These are phyloP conservation scores for Patellifolia procumbens DNA, from an alignment of 179 eudicot genomes.

Conservation along the genomic window DNA sequence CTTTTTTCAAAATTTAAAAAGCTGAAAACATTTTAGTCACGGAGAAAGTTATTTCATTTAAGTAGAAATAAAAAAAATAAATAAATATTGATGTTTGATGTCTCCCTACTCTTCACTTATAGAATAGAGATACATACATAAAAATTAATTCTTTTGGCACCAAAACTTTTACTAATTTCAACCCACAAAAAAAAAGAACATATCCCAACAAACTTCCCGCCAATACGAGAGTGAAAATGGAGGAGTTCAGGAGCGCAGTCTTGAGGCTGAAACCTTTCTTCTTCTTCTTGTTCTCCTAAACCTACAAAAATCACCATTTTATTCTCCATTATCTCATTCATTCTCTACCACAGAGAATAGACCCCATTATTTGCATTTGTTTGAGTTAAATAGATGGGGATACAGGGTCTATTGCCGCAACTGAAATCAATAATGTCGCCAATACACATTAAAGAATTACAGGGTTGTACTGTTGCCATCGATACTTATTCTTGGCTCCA, in stretches of 20 bases:
- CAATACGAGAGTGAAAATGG: not conserved
- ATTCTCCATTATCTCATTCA: not conserved
- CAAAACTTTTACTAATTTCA: not conserved
- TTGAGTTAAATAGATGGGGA: constrained; percentile 65
- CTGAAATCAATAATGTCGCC: constrained; percentile 88
- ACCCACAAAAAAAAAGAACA: not conserved
- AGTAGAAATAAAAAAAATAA: too few relatives aligned
- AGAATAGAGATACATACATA: too few relatives aligned
- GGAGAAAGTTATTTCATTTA: too few relatives aligned
- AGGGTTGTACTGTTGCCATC: constrained; percentile 80
- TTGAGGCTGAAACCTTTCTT: not conserved
- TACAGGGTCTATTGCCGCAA: constrained; percentile 83
- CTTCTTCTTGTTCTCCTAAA: not conserved
- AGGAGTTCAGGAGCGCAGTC: not conserved
- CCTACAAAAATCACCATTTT: not conserved
- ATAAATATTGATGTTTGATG: too few relatives aligned
- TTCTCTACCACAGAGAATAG: not conserved
- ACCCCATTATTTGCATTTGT: too few relatives aligned
- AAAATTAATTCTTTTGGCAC: not conserved
- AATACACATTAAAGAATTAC: constrained; percentile 66
- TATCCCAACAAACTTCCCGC: constrained; percentile 14
- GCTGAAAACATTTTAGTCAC: too few relatives aligned
- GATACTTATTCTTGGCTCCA: constrained; percentile 99
- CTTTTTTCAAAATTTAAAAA: too few relatives aligned
- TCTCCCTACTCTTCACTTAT: too few relatives aligned